A percentile compares a stretch with the other conserved stretches of the same genome.
Evolutionary conservation across 192 early-diverging fungal genomes (phyloP).

Genomic region (Backusella australiensis): DNA sequence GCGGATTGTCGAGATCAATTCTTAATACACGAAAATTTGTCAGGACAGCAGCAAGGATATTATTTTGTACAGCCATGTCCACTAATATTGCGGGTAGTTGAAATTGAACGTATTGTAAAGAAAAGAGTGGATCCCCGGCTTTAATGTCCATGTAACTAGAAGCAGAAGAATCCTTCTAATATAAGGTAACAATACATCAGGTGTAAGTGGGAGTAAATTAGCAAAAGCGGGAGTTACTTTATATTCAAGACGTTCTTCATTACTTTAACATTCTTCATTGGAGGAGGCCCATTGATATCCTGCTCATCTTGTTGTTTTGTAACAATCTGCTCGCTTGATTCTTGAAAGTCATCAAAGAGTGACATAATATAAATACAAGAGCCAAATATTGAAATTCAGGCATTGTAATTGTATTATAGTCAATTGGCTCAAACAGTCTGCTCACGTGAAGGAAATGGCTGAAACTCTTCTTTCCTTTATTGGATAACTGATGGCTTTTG

Average conservation of each 20-base stretch:
- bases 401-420: background rate
- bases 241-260: background rate
- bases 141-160: constrained; percentile 43
- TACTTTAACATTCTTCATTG: constrained; percentile 16
- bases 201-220: background rate
- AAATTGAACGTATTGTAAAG: constrained; percentile 87
- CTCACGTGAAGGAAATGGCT: background rate
- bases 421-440: background rate
- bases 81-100: constrained; percentile 74
- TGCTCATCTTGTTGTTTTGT: background rate
- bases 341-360: constrained; percentile 42
- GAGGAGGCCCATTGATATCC: background rate
- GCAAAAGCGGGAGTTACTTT: constrained; percentile 11
- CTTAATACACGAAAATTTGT: constrained; percentile 73
- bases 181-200: background rate
- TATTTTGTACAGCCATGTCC: constrained; percentile 77
- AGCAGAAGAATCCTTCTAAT: constrained; percentile 51
- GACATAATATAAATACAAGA: constrained; percentile 31
- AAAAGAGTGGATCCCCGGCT: constrained; percentile 62
- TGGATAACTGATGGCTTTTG: background rate
- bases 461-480: background rate
- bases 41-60: constrained; percentile 78
- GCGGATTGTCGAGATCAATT: constrained; percentile 85
- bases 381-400: background rate
- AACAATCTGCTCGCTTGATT: constrained; percentile 26